Conservation (phyloP, 176 grass and related monocot species). For the Rhynchospora pubera region DNA sequence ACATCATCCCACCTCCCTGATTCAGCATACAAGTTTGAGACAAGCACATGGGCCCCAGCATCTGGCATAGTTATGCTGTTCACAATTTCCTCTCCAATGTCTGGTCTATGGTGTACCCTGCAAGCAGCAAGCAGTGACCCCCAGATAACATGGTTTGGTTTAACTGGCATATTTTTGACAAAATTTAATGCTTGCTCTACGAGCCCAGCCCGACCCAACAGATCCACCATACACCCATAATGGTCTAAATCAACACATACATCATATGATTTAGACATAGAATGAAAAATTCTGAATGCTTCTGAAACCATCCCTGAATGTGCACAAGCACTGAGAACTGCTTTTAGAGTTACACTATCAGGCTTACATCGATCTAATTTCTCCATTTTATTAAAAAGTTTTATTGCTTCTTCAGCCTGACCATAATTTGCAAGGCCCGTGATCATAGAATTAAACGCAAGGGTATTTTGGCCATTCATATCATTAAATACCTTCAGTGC, state of each 20-base stretch:
- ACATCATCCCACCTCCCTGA: conserved; percentile 56
- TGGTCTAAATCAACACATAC: conserved; percentile 52
- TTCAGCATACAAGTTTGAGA: conserved; percentile 70
- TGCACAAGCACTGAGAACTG: conserved; percentile 56
- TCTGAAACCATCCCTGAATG: conserved; percentile 65
- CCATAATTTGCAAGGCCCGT: conserved; percentile 73
- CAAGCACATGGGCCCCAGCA: conserved; percentile 46
- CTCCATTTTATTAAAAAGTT: conserved; percentile 54
- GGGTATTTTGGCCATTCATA: conserved; percentile 41
- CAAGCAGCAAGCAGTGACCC: conserved; percentile 73
- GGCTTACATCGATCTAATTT: conserved; percentile 40
- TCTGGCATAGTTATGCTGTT: conserved; percentile 37
- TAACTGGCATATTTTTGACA: conserved; percentile 56
- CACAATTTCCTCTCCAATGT: conserved; percentile 41
- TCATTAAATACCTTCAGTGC: conserved; percentile 50
- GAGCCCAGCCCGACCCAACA: conserved; percentile 59
- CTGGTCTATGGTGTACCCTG: conserved; percentile 44
- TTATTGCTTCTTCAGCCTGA: conserved; percentile 40
- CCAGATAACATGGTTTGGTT: conserved; percentile 62
- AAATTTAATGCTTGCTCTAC: conserved; percentile 62
- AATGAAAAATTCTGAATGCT: conserved; percentile 53
- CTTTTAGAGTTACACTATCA: conserved; percentile 62
- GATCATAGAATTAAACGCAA: conserved; percentile 77
- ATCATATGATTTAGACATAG: conserved; percentile 31
- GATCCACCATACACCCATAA: conserved; percentile 78